Evolutionary conservation across 257 asterid genomes (phyloP).

Genomic region (Ehretia macrophylla): DNA sequence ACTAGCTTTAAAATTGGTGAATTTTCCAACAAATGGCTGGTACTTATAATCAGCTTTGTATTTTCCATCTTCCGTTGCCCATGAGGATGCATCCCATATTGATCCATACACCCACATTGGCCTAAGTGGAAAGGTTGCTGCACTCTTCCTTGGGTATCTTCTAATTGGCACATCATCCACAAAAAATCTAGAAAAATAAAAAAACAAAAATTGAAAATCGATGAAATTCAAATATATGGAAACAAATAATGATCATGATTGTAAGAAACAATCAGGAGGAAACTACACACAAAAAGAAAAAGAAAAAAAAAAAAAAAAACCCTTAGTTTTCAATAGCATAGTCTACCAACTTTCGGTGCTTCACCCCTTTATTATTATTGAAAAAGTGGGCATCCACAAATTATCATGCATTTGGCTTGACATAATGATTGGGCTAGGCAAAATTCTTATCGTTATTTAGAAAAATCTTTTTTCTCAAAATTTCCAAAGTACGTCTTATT

Average conservation of each 20-base stretch:
- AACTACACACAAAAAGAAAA: too few relatives aligned
- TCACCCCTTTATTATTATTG: neutral
- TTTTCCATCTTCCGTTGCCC: slow-evolving; percentile 92
- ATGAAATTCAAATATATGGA: neutral
- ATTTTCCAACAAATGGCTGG: slow-evolving; percentile 78
- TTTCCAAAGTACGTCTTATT: too few relatives aligned
- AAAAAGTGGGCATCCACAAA: neutral
- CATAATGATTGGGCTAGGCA: neutral
- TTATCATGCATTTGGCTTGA: neutral
- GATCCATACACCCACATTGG: slow-evolving; percentile 98
- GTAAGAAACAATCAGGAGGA: too few relatives aligned
- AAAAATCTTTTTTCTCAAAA: neutral
- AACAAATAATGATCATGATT: neutral
- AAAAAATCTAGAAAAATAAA: slow-evolving; percentile 47
- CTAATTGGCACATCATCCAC: slow-evolving; percentile 90
- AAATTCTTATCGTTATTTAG: neutral
- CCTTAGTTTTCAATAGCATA: neutral
- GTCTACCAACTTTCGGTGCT: neutral
- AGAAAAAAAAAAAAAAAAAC: neutral
- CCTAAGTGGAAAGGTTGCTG: slow-evolving; percentile 63
- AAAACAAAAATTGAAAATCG: neutral
- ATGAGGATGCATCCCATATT: slow-evolving; percentile 90
- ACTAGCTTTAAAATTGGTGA: slow-evolving; percentile 58
- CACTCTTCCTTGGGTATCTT: slow-evolving; percentile 62
- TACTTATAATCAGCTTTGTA: slow-evolving; percentile 69